Evolutionary conservation across 1,139 yeast genomes (phyloP).

Genomic region (Meyerozyma sp.): DNA sequence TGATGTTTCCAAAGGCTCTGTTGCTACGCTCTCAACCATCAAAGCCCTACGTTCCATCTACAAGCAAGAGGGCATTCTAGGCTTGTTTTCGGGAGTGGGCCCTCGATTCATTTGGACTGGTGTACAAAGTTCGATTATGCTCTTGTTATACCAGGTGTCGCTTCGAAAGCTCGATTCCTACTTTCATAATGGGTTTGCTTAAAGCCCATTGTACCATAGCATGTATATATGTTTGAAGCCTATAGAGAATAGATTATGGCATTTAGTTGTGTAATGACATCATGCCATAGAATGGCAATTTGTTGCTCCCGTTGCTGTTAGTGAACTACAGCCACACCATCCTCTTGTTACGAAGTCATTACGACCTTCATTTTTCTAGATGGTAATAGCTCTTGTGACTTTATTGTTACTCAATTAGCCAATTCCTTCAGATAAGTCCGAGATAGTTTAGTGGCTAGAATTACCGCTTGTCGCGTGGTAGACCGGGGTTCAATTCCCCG

Average conservation of each 20-base stretch:
- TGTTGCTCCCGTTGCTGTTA: too few relatives aligned
- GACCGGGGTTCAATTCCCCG: slow-evolving; percentile 2
- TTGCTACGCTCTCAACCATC: slow-evolving; percentile 50
- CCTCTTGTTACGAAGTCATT: too few relatives aligned
- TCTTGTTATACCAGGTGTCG: slow-evolving; percentile 71
- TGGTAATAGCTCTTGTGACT: too few relatives aligned
- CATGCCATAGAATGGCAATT: too few relatives aligned
- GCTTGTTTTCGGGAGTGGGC: slow-evolving; percentile 90
- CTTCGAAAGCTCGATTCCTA: slow-evolving; percentile 34
- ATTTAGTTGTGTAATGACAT: too few relatives aligned
- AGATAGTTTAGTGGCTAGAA: slow-evolving; percentile 2
- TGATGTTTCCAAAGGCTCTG: slow-evolving; percentile 2
- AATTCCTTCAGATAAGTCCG: background rate
- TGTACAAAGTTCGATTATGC: slow-evolving; percentile 91
- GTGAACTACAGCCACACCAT: too few relatives aligned
- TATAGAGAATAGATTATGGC: background rate
- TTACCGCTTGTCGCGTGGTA: slow-evolving; percentile 2
- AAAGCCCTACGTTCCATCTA: slow-evolving; percentile 65
- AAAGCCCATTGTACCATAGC: background rate
- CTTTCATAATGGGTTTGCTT: slow-evolving; percentile 10
- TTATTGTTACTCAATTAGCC: background rate
- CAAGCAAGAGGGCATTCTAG: slow-evolving; percentile 67
- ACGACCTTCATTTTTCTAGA: too few relatives aligned
- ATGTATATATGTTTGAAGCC: background rate
- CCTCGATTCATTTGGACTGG: slow-evolving; percentile 97